Evolutionary conservation across 768 basidiomycete species (phyloP), one percentile per base, ranked within the genome.

Genomic region (Clavaria fumosa): DNA sequence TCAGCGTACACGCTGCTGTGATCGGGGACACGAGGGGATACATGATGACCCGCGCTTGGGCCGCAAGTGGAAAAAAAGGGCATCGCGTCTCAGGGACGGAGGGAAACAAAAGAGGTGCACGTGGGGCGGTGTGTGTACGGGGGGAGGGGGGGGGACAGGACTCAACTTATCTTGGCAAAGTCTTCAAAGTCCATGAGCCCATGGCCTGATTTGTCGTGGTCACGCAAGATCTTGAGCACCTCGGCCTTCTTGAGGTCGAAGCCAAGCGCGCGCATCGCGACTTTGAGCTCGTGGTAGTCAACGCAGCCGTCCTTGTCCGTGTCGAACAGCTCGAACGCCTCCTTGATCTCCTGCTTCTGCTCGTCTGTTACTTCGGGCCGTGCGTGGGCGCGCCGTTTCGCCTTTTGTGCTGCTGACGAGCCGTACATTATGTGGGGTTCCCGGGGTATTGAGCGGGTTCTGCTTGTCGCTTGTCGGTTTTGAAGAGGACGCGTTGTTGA

Each of bases 161-260:
- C 69, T 66, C 62, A 22, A 86, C 93, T 91, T 53, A 96, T 88
- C 66, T 82, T 85, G 14, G 81, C 76, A 51, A 99, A 99, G 48
- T 86, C 85, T 32, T 88, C 85, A 51, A 80, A 93, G 39, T 84
- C 82, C 78, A 97, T 93, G 43, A 90, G 60, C 5, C 75, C 75
- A 43, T 74, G 72, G 2, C 78, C 81, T 2, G 74, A 72, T 61
- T 84, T 83, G 57, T 90, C 85, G 46, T 90, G 77, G 51, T 96
- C 93, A 20, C 89, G 66, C 37, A 99, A 64, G 20, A 96, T 69
- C 57, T 96, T 97, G 47, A 99, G 62, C 30, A 99, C 91, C 57
- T 99, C 95, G 0, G 88, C 88, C 63, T 97, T 99, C 67, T 97
- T 97, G 62, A 95, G 56, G 56, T 97, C 95, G 54, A 97, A 97